phyloP scores from a whole-genome alignment of 2,329 filamentous ascomycete species.

The Rosellinia necatrix region DNA sequence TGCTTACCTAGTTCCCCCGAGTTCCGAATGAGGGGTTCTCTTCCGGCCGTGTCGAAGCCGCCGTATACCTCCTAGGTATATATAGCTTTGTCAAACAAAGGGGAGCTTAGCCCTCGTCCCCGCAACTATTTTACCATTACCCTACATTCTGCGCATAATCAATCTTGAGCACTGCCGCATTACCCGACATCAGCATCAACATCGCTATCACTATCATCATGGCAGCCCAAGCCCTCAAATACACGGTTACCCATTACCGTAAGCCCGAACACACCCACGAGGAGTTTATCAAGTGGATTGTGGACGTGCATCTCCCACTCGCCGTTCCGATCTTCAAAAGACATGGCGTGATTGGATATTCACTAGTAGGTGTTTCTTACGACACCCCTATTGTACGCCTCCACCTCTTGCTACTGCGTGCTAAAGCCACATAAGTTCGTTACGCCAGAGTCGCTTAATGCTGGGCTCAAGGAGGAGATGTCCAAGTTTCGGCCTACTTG shows the following conservation, averaged over 20 bases:
- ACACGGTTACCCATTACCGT: conserved; percentile 39
- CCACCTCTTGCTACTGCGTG: background rate
- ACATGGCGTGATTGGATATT: conserved; percentile 33
- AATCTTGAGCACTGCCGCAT: no score
- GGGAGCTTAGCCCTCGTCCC: no score
- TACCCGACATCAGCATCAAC: no score
- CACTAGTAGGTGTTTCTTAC: conserved; percentile 31
- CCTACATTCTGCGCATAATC: no score
- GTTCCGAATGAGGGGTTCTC: no score
- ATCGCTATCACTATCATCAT: background rate
- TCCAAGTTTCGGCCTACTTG: conserved; percentile 22
- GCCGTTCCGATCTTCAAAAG: conserved; percentile 39
- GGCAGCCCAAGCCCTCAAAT: conserved; percentile 31
- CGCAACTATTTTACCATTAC: no score
- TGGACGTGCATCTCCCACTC: conserved; percentile 37
- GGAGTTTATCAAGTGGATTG: conserved; percentile 41
- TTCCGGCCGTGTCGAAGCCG: no score
- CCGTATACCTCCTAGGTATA: no score
- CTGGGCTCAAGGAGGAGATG: conserved; percentile 27
- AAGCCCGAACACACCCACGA: conserved; percentile 38
- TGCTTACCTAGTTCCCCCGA: no score
- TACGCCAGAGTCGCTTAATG: conserved; percentile 32
- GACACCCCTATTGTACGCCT: background rate
- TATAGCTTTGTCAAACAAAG: no score
- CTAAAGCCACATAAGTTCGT: conserved; percentile 26